Evolutionary conservation across 768 basidiomycete genomes (phyloP).

Genomic region (Tylopilus sp.): DNA sequence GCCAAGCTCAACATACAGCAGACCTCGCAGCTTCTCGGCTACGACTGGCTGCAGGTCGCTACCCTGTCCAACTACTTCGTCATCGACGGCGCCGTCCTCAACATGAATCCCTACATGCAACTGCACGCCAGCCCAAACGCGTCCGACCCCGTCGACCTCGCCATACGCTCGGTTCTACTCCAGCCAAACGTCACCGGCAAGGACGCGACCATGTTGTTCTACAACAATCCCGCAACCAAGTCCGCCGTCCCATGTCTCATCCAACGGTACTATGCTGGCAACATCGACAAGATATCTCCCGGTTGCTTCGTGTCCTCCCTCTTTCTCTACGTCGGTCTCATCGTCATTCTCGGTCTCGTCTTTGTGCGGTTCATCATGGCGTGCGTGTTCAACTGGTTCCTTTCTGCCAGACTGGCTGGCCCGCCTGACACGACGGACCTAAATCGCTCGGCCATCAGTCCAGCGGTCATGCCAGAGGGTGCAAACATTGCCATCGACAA

Average conservation of each 20-base stretch:
- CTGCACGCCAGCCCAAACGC: constrained; percentile 66
- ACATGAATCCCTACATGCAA: constrained; percentile 81
- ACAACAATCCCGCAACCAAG: constrained; percentile 60
- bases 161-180: constrained; percentile 71
- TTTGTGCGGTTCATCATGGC: constrained; percentile 95
- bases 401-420: constrained; percentile 77
- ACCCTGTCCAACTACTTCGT: constrained; percentile 74
- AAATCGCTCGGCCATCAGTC: constrained; percentile 82
- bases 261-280: constrained; percentile 86
- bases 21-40: constrained; percentile 73
- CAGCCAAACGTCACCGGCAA: constrained; percentile 59
- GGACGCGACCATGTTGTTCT: constrained; percentile 88
- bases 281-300: constrained; percentile 94
- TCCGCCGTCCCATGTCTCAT: constrained; percentile 76
- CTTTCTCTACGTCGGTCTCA: constrained; percentile 85
- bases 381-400: constrained; percentile 94
- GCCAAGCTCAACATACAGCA: constrained; percentile 58
- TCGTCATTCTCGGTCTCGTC: constrained; percentile 89
- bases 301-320: constrained; percentile 91
- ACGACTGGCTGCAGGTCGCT: constrained; percentile 87
- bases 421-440: constrained; percentile 71
- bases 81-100: constrained; percentile 90
- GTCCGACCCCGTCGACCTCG: constrained; percentile 75
- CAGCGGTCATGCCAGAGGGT: constrained; percentile 94
- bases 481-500: constrained; percentile 95